Percentiles rank a stretch among this genome's conserved stretches.
Evolutionary conservation across 768 basidiomycete genomes (phyloP).

Genomic region (Amanita molliuscula): DNA sequence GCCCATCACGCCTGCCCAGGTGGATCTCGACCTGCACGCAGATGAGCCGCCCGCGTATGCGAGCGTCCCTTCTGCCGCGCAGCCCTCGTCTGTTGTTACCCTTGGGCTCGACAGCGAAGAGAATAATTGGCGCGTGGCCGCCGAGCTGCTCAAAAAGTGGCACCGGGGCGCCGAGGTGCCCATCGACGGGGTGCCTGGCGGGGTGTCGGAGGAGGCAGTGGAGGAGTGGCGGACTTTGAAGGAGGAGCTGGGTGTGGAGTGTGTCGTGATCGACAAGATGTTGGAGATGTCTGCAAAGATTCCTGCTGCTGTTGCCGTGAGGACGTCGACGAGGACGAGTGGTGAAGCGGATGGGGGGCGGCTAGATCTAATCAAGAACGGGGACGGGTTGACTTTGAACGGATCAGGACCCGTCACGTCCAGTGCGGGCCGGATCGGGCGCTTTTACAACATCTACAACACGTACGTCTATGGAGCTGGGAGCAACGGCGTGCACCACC

Average conservation of each 20-base stretch:
- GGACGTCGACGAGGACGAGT: too few relatives aligned
- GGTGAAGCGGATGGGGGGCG: too few relatives aligned
- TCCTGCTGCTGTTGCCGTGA: not conserved
- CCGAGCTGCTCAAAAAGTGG: conserved; percentile 58
- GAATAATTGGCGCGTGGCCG: conserved; percentile 39
- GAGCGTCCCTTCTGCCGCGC: conserved; percentile 9
- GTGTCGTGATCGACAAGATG: conserved; percentile 65
- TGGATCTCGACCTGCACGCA: conserved; percentile 13
- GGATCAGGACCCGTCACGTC: conserved; percentile 9
- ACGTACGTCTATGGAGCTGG: conserved; percentile 43
- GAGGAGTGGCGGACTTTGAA: conserved; percentile 78
- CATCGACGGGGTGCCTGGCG: conserved; percentile 32
- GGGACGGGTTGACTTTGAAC: not conserved
- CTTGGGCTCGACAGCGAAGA: conserved; percentile 37
- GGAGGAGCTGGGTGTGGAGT: conserved; percentile 70
- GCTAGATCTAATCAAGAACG: not conserved
- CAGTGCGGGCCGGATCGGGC: conserved; percentile 26
- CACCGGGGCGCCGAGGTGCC: conserved; percentile 50
- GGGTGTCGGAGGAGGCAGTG: conserved; percentile 53
- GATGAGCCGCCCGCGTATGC: conserved; percentile 72
- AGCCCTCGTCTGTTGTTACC: not conserved
- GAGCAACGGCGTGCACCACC: conserved; percentile 1
- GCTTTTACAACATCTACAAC: conserved; percentile 85
- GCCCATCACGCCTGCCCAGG: conserved; percentile 25
- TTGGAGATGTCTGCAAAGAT: conserved; percentile 29